phyloP scores from a whole-genome alignment of 2,329 filamentous ascomycete species.

The Penicillium sp. region DNA sequence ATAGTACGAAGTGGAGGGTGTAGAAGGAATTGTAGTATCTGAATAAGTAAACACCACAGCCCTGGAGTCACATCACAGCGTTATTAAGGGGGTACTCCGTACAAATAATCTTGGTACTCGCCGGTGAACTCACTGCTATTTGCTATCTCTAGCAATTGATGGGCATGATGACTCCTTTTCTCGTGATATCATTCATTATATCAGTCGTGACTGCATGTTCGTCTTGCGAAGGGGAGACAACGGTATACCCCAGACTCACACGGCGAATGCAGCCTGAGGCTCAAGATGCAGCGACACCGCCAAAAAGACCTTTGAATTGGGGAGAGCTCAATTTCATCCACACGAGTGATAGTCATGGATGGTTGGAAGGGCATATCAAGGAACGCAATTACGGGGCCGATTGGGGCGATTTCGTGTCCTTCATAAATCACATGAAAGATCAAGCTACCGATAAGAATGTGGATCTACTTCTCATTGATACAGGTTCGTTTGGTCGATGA shows the following conservation, averaged over 20 bases:
- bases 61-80: too few species aligned
- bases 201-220: not conserved
- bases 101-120: too few species aligned
- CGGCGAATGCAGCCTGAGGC: conserved; percentile 13
- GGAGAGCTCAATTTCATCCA: conserved; percentile 65
- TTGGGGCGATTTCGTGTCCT: conserved; percentile 67
- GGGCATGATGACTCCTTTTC: too few species aligned
- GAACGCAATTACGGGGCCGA: conserved; percentile 66
- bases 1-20: too few species aligned
- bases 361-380: conserved; percentile 63
- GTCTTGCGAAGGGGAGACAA: conserved; percentile 1
- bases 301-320: conserved; percentile 42
- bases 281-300: not conserved
- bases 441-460: conserved; percentile 60
- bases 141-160: too few species aligned
- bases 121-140: too few species aligned
- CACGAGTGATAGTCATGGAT: conserved; percentile 64
- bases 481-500: conserved; percentile 43
- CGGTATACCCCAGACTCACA: conserved; percentile 6
- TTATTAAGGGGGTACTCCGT: too few species aligned
- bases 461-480: conserved; percentile 52
- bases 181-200: too few species aligned
- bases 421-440: conserved; percentile 61
- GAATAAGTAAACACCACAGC: too few species aligned
- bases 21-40: too few species aligned